Evolutionary conservation across 164 flowering plant species (phyloP), one percentile per base, ranked within the genome.

Genomic region (Nelumbo lutea): DNA sequence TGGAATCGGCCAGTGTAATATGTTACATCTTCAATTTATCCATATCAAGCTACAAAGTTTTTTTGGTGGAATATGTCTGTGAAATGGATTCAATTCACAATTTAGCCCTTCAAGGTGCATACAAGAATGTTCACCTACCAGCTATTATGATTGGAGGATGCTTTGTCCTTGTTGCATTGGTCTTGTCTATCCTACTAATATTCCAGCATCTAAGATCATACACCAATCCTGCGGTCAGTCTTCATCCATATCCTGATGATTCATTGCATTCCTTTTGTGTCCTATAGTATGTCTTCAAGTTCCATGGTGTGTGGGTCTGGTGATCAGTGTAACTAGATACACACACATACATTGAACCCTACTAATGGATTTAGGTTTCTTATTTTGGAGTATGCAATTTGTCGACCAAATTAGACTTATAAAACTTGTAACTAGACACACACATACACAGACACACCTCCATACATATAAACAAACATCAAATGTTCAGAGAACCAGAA

Each of bases 151-250:
- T 85, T 48, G 96, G 82, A 39, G 93, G 84, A 42, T 71, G 80
- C 70, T 88, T 77, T 64, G 90, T 61, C 5, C 70, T 75, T 51
- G 63, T 81, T 59, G 91, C 98, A 0, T 48, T 84, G 64, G 48
- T 73, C 41, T 90, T 90, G 69, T 90, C 96, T 39, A 4, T 83
- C 43, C 53, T 75, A 62, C 86, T 88, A 59, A 88, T 87, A 48
- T 63, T 83, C 40, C 91, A 86, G 62, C 98, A 90, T 83, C 96
- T 91, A 69, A 77, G 83, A 75, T 88, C 81, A 6, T 93, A 93
- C 78, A 87, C 90, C 65, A 93, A 90, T 44, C 98, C 94, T 39
- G 76, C 82, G 57, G 96, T 93, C 42, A 79, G 91, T 84, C 74
- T 40, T 72, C 61, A 11, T 44, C 14, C 46, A n/a, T 42, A 44